These are phyloP conservation scores for Trichosporon sp. DNA, from an alignment of 1,284 basidiomycete genomes.

Conservation along the genomic window DNA sequence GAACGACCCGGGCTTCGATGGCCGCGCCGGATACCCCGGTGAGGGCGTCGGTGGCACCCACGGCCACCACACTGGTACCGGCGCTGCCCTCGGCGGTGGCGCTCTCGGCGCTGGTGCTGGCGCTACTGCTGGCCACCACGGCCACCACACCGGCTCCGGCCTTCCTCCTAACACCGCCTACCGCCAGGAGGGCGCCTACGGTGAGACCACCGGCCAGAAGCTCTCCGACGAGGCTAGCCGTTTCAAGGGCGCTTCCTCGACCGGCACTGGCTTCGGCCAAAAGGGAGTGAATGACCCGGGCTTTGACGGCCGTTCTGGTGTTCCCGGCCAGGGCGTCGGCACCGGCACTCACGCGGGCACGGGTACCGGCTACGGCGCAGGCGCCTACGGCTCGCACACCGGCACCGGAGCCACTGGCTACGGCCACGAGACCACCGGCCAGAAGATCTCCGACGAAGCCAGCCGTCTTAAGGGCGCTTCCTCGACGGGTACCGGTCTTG, in stretches of 20 bases:
- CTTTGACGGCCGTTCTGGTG: constrained; percentile 4
- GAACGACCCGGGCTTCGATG: background rate
- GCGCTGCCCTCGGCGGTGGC: background rate
- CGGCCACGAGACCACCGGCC: constrained; percentile 1
- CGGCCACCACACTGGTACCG: constrained; percentile 5
- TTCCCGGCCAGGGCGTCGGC: constrained; percentile 13
- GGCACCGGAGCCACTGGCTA: constrained; percentile 2
- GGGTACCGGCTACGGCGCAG: constrained; percentile 2
- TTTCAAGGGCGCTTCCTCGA: background rate
- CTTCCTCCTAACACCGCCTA: background rate
- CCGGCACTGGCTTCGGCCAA: constrained; percentile 3
- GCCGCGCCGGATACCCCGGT: background rate
- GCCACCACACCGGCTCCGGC: background rate
- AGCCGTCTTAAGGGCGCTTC: background rate
- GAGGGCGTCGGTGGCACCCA: background rate
- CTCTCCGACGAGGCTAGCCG: constrained; percentile 4
- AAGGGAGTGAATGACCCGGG: constrained; percentile 14
- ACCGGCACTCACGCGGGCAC: background rate
- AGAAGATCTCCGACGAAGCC: constrained; percentile 2
- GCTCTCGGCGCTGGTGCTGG: constrained; percentile 9
- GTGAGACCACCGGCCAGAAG: background rate
- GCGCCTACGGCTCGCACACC: constrained; percentile 3
- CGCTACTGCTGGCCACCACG: constrained; percentile 9
- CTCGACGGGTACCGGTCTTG: background rate
- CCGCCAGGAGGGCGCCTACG: background rate